phyloP scores from a whole-genome alignment of 2,329 filamentous ascomycete species.

The Metarhizium anisopliae region DNA sequence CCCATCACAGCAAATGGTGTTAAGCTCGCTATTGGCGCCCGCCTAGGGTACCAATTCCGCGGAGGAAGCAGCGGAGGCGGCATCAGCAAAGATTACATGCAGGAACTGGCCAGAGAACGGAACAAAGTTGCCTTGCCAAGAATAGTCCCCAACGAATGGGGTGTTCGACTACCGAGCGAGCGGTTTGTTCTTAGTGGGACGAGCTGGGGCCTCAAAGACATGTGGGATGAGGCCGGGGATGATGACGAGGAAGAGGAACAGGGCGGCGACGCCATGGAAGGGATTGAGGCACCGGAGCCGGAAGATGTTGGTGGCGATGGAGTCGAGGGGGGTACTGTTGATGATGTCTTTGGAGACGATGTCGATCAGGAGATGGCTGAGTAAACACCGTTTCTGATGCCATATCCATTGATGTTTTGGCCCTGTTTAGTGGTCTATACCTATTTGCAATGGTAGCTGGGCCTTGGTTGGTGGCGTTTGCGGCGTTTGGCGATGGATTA shows the following conservation, averaged over 20 bases:
- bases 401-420: neutral
- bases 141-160: slow-evolving; percentile 57
- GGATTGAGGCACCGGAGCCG: slow-evolving; percentile 30
- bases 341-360: slow-evolving; percentile 46
- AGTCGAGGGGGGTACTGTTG: slow-evolving; percentile 40
- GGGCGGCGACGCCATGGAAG: slow-evolving; percentile 40
- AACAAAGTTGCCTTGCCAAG: slow-evolving; percentile 59
- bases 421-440: neutral
- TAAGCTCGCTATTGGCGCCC: slow-evolving; percentile 61
- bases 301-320: slow-evolving; percentile 37
- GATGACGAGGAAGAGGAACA: slow-evolving; percentile 31
- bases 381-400: slow-evolving; percentile 7
- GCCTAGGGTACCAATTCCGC: slow-evolving; percentile 61
- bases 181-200: slow-evolving; percentile 59
- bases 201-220: slow-evolving; percentile 54
- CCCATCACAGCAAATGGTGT: slow-evolving; percentile 58
- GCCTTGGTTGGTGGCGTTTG: slow-evolving; percentile 5
- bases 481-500: slow-evolving; percentile 3
- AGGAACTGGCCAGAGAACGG: slow-evolving; percentile 62
- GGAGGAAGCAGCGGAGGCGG: slow-evolving; percentile 43
- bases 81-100: slow-evolving; percentile 65
- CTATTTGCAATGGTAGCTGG: neutral
- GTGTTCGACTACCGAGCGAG: slow-evolving; percentile 56
- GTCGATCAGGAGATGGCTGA: slow-evolving; percentile 50
- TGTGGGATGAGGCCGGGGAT: slow-evolving; percentile 42